Conservation (phyloP, 75 land plant genomes). For the Gnetum montanum region DNA sequence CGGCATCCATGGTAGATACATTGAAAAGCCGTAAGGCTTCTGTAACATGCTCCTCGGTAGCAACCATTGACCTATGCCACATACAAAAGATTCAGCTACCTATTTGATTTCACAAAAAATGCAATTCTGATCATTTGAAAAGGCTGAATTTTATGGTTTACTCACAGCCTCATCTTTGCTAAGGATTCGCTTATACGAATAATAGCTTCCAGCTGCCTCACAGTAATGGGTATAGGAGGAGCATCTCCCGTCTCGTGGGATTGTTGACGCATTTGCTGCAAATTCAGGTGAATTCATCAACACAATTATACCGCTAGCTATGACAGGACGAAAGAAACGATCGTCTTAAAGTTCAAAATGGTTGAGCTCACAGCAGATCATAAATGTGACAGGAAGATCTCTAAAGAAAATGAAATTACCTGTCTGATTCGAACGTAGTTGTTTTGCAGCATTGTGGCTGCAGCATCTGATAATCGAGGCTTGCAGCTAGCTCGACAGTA, state of each 20-base stretch:
- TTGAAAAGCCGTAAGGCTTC: constrained; percentile 86
- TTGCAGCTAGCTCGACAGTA: constrained; percentile 60
- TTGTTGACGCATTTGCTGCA: constrained; percentile 92
- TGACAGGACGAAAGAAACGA: background rate
- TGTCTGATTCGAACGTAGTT: constrained; percentile 90
- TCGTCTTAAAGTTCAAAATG: background rate
- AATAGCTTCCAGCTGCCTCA: constrained; percentile 94
- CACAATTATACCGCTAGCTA: background rate
- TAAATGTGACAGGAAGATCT: background rate
- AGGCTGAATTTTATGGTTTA: too few species aligned
- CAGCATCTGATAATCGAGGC: constrained; percentile 80
- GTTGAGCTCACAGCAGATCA: background rate
- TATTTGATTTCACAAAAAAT: background rate
- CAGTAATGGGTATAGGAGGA: constrained; percentile 86
- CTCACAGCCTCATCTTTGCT: constrained; percentile 96
- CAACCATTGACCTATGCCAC: constrained; percentile 51
- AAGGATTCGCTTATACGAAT: constrained; percentile 86
- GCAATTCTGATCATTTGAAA: too few species aligned
- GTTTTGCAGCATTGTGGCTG: constrained; percentile 58
- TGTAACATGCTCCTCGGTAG: constrained; percentile 83
- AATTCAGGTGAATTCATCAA: too few species aligned
- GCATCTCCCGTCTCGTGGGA: constrained; percentile 75
- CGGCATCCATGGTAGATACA: constrained; percentile 93
- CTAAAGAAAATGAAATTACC: constrained; percentile 22
- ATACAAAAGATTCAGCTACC: background rate